Percentiles rank a stretch among this genome's conserved stretches.
These are phyloP conservation scores for Phytophthora rubi DNA, from an alignment of 352 stramenopile genomes.

Conservation along the genomic window DNA sequence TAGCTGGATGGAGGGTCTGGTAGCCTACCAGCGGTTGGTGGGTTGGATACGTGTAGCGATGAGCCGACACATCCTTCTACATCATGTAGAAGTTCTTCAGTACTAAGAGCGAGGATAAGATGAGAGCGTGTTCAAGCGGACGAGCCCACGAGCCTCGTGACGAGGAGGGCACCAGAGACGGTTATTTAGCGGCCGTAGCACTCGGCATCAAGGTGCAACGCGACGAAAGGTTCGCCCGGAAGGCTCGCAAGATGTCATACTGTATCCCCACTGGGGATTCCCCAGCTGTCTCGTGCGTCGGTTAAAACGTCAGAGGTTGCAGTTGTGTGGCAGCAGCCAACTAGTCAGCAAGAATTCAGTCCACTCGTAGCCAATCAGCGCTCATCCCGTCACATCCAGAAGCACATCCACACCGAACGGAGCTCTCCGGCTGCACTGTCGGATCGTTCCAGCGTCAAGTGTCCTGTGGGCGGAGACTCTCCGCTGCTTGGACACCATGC, in stretches of 20 bases:
- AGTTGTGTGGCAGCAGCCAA: slow-evolving; percentile 23
- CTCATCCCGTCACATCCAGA: slow-evolving; percentile 6
- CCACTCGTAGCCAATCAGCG: slow-evolving; percentile 14
- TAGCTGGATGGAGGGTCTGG: background rate
- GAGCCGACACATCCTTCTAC: background rate
- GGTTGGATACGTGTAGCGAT: background rate
- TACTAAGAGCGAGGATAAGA: background rate
- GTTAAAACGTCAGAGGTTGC: slow-evolving; percentile 9
- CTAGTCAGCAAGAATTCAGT: slow-evolving; percentile 18
- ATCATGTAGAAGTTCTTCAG: background rate
- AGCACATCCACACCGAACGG: slow-evolving; percentile 5
- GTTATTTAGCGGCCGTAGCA: background rate
- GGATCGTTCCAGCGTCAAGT: slow-evolving; percentile 1
- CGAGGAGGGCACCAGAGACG: no score
- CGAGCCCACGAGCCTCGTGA: no score
- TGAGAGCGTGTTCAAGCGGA: background rate
- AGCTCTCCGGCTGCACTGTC: background rate
- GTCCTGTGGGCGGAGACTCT: background rate
- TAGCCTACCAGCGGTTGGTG: no score
- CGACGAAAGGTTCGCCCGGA: background rate
- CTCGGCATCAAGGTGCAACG: background rate
- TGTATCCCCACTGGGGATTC: no score
- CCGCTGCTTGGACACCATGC: background rate
- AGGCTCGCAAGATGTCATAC: background rate
- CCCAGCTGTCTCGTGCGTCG: background rate